phyloP scores from a whole-genome alignment of 192 early-diverging fungal genomes.

The Fimicolochytrium jonesii region DNA sequence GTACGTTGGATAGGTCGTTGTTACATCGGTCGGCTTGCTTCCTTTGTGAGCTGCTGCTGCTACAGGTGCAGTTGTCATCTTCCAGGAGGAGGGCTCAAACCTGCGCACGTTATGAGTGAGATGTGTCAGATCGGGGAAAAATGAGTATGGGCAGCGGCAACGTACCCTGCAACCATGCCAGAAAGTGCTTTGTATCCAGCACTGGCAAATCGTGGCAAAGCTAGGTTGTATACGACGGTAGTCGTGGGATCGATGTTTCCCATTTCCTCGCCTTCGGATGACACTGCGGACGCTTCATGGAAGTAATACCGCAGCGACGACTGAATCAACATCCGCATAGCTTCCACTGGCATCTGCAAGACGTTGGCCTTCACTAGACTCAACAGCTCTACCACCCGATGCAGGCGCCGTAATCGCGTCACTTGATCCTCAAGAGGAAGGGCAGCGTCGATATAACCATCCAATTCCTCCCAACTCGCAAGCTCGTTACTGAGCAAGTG shows the following conservation, averaged over 20 bases:
- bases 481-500: slow-evolving; percentile 26
- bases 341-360: slow-evolving; percentile 23
- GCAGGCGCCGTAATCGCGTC: slow-evolving; percentile 8
- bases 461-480: slow-evolving; percentile 6
- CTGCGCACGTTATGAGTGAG: neutral
- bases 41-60: neutral
- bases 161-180: slow-evolving; percentile 16
- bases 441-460: slow-evolving; percentile 17
- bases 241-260: neutral
- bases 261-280: neutral
- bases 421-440: slow-evolving; percentile 31
- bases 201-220: neutral
- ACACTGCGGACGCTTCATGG: neutral
- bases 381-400: slow-evolving; percentile 29
- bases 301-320: slow-evolving; percentile 12
- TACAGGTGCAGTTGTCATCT: neutral
- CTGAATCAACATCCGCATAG: slow-evolving; percentile 17
- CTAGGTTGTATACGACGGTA: neutral
- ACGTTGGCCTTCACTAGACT: slow-evolving; percentile 23
- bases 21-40: neutral
- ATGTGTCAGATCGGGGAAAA: neutral
- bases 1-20: neutral
- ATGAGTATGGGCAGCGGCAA: neutral
- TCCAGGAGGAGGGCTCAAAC: slow-evolving; percentile 11
- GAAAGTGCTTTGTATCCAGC: neutral